Evolutionary conservation across 768 basidiomycete species (phyloP), one percentile per base, ranked within the genome.

Genomic region (Butyriboletus loyo): DNA sequence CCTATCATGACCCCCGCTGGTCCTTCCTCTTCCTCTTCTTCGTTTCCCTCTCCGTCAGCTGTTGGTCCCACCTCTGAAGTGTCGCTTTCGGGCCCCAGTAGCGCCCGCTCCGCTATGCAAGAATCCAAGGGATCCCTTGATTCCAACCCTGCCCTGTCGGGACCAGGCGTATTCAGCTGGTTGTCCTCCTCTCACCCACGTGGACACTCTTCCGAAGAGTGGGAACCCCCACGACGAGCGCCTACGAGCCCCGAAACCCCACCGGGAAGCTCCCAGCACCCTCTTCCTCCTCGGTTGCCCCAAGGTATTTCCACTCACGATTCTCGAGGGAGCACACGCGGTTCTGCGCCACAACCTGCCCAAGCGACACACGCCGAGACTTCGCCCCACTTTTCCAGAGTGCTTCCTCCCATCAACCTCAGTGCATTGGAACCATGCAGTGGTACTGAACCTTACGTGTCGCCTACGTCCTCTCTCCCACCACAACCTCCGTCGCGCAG

Each of bases 121-220:
- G 55, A 50, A 42, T 54, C 62, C 31, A 56, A 59, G 19, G 66
- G 59, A n/a, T 61, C 74, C 11, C 57, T 62, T 17, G 76, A 77
- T 45, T 59, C 69, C 24, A 69, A 70, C 35, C 55, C 73, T 19
- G 72, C 75, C 38, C 57, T 84, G 19, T 73, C 80, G 37, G 82
- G 83, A 10, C 81, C 84, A 41, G 82, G 81, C 6, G 75, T 83
- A 65, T 79, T 81, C 25, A 79, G 56, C 75, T 50, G 64, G 65
- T 54, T 52, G 48, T 37, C 61, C 49, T 36, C 58, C 0, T 34
- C 56, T 34, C 52, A 43, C 37, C 59, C 42, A 8, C 66, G 37
- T 22, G 38, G 46, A 14, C 58, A 60, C 37, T 37, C 56, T 5
- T 61, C 67, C 25, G 63, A 56, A 5, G 59, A 58, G 15, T 39